A percentile compares a stretch with the other conserved stretches of the same genome.
Evolutionary conservation across 805 yeast species (phyloP).

Genomic region (Metschnikowia hibisci): DNA sequence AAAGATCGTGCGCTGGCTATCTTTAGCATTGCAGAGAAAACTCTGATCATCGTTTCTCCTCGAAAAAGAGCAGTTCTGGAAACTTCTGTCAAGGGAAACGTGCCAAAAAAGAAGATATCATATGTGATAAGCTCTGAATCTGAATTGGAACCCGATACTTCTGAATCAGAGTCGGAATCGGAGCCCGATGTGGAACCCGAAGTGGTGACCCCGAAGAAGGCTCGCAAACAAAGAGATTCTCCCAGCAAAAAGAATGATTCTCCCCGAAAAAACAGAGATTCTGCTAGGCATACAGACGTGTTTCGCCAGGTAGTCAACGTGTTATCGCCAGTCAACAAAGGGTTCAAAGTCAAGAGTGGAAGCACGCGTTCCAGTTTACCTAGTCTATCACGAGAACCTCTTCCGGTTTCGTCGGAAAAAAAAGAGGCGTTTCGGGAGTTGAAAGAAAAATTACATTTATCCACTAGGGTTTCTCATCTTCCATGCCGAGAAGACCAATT

Average conservation of each 20-base stretch:
- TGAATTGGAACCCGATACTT: not conserved
- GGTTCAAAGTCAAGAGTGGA: conserved; percentile 25
- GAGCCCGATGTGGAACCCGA: conserved; percentile 9
- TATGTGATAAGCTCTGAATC: conserved; percentile 8
- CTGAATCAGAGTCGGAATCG: conserved; percentile 4
- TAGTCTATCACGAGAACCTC: conserved; percentile 16
- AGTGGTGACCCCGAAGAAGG: not conserved
- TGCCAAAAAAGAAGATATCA: not conserved
- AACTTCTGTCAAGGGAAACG: conserved; percentile 1
- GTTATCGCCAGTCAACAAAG: conserved; percentile 21
- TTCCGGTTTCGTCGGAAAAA: conserved; percentile 16
- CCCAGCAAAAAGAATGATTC: not conserved
- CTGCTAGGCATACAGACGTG: conserved; percentile 8
- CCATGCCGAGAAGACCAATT: conserved; percentile 90
- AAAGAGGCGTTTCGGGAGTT: conserved; percentile 34
- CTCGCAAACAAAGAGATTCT: not conserved
- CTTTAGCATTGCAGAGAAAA: conserved; percentile 10
- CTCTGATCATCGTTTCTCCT: conserved; percentile 18
- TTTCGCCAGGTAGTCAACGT: conserved; percentile 17
- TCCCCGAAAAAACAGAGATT: conserved; percentile 2
- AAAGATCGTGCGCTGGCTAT: conserved; percentile 10
- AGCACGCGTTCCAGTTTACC: conserved; percentile 19
- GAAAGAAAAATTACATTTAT: conserved; percentile 41
- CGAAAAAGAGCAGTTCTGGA: conserved; percentile 5
- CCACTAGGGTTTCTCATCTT: conserved; percentile 46